Conservation (phyloP, 2,329 filamentous ascomycete species). For the Phialophora macrospora region DNA sequence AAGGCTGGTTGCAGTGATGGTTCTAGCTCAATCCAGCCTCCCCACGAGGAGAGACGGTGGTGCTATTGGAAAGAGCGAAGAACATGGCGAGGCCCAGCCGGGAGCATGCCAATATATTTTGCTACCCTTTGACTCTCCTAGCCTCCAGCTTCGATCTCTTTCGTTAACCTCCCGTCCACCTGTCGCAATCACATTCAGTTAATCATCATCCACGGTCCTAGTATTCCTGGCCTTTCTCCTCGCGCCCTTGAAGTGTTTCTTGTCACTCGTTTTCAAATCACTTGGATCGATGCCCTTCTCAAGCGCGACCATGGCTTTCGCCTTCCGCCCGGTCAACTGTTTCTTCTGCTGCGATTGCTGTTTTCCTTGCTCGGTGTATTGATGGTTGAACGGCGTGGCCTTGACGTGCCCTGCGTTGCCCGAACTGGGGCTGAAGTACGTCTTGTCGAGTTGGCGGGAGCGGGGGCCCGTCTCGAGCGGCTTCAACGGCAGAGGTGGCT, state of each 20-base stretch:
- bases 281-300: constrained; percentile 84
- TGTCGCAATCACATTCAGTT: neutral
- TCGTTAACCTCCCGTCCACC: too few relatives aligned
- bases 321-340: constrained; percentile 80
- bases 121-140: too few relatives aligned
- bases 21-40: neutral
- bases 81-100: too few relatives aligned
- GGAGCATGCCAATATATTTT: too few relatives aligned
- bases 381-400: constrained; percentile 82
- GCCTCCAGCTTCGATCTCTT: too few relatives aligned
- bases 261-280: constrained; percentile 70
- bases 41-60: too few relatives aligned
- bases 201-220: constrained; percentile 45
- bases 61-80: too few relatives aligned
- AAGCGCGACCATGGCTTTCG: constrained; percentile 75
- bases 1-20: neutral
- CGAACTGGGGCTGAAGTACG: constrained; percentile 78
- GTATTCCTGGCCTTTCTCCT: constrained; percentile 66
- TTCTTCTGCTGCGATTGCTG: constrained; percentile 71
- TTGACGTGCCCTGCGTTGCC: constrained; percentile 63
- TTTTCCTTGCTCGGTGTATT: constrained; percentile 80
- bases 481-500: neutral
- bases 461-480: constrained; percentile 63
- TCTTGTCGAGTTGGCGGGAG: constrained; percentile 77
- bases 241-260: constrained; percentile 94